Base-by-base conservation (phyloP, 1,139 yeast species). In the Eremothecium gossypii region DNA sequence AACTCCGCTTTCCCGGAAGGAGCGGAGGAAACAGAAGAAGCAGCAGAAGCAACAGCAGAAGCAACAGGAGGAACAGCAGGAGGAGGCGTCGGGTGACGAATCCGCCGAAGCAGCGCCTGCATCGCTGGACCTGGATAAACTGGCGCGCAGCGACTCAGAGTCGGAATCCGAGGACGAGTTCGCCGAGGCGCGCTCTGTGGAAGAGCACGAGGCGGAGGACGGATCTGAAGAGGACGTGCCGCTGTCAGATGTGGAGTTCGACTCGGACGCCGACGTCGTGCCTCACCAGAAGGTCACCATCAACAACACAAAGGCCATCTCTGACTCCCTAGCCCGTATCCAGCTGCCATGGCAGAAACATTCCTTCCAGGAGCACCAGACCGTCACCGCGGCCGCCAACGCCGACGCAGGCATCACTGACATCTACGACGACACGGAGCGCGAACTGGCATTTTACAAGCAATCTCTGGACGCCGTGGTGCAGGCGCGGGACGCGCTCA, bases 381-480 rank as follows among this genome's bases (percentile, higher is more conserved):
- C 86, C 14, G 66, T 89, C 33, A 73, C 79, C 12, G 72, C 89
- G 41, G 70, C 70, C 10, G 75, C 69, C 27, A 72, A 73, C 40
- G 73, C 83, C 36, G 86, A 78, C 59, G 58, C 70, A 8, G 76
- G 72, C 42, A 81, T 89, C 58, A 85, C 79, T 61, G 97, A 93
- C 61, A 83, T 89, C 48, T 85, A 87, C 57, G 97, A 93, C 60
- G 99, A 93, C 58, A 83, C 96, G 40, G 91, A 87, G 65, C 79
- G 89, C 56, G 91, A 82, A 61, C 62, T 82, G 42, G 83, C 83
- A 7, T 85, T 86, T 57, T 91, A 89, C 66, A 87, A 85, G 62
- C 98, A 93, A 68, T 95, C 95, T 11, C 74, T 91, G 47, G 83
- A 77, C 41, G 95, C 97, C 6, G 94, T 83, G 30, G 67, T 73